phyloP scores from a whole-genome alignment of 2,329 filamentous ascomycete genomes.

The Beauveria rudraprayagi region DNA sequence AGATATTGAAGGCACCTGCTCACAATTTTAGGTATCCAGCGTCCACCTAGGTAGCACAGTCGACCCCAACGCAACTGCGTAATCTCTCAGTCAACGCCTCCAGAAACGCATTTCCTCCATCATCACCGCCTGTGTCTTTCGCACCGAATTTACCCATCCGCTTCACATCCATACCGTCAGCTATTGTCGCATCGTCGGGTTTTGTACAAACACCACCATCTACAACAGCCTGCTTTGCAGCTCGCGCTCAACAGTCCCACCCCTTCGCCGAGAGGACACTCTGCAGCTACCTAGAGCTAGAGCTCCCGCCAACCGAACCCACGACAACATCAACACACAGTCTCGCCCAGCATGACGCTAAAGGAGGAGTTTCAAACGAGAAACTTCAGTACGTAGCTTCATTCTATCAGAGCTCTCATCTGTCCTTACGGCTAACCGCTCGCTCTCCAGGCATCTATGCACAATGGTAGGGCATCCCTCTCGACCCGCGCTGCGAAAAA shows the following conservation, averaged over 20 bases:
- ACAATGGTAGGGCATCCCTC: conserved; percentile 55
- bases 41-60: not conserved
- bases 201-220: not conserved
- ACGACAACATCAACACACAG: conserved; percentile 5
- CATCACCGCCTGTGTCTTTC: not conserved
- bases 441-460: conserved; percentile 56
- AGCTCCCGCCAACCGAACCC: not conserved
- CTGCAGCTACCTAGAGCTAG: not conserved
- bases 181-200: not conserved
- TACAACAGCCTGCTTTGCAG: not conserved
- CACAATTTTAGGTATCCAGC: not conserved
- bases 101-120: not conserved
- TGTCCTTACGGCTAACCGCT: conserved; percentile 24
- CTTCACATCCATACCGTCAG: not conserved
- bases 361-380: conserved; percentile 64
- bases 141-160: not conserved
- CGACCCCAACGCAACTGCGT: conserved; percentile 5
- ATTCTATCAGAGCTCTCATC: not conserved
- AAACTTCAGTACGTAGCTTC: conserved; percentile 58
- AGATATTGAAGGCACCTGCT: not conserved
- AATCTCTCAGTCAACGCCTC: conserved; percentile 10
- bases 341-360: conserved; percentile 53
- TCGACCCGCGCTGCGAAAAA: not conserved
- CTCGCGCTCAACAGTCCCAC: not conserved
- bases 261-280: conserved; percentile 5